Conservation (phyloP, 768 basidiomycete species). For the Hirschioporus abietinus region DNA sequence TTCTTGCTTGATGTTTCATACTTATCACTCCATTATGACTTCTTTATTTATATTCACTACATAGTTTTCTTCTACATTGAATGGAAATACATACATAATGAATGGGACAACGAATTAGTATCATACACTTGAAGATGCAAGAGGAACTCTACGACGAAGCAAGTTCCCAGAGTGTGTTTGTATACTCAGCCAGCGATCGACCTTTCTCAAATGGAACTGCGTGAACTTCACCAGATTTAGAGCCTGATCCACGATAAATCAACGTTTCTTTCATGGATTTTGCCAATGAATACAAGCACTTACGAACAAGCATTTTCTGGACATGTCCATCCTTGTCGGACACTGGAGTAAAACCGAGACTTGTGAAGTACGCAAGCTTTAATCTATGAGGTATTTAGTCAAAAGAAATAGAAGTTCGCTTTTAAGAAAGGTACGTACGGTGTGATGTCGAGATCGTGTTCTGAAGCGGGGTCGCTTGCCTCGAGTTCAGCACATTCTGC, state of each 20-base stretch:
- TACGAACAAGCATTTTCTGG: slow-evolving; percentile 64
- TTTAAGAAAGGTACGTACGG: slow-evolving; percentile 38
- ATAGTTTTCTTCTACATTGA: neutral
- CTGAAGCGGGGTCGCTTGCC: slow-evolving; percentile 63
- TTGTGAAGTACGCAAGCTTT: slow-evolving; percentile 62
- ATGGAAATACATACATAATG: neutral
- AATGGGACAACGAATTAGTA: neutral
- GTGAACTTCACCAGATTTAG: slow-evolving; percentile 37
- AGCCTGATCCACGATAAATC: slow-evolving; percentile 29
- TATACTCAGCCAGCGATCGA: slow-evolving; percentile 24
- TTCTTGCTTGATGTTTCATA: neutral
- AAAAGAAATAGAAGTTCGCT: slow-evolving; percentile 9
- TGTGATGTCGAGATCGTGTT: slow-evolving; percentile 68
- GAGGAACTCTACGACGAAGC: slow-evolving; percentile 26
- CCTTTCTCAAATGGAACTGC: slow-evolving; percentile 25
- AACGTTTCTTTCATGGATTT: no score
- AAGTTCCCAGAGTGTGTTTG: slow-evolving; percentile 30
- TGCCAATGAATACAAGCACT: slow-evolving; percentile 23
- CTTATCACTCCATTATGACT: neutral
- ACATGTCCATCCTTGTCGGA: slow-evolving; percentile 44
- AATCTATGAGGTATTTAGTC: slow-evolving; percentile 36
- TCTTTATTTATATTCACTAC: neutral
- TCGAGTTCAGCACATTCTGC: slow-evolving; percentile 59
- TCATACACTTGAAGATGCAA: slow-evolving; percentile 10
- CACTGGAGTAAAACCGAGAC: slow-evolving; percentile 67